phyloP scores from a whole-genome alignment of 768 basidiomycete species.

The Mycena pura region DNA sequence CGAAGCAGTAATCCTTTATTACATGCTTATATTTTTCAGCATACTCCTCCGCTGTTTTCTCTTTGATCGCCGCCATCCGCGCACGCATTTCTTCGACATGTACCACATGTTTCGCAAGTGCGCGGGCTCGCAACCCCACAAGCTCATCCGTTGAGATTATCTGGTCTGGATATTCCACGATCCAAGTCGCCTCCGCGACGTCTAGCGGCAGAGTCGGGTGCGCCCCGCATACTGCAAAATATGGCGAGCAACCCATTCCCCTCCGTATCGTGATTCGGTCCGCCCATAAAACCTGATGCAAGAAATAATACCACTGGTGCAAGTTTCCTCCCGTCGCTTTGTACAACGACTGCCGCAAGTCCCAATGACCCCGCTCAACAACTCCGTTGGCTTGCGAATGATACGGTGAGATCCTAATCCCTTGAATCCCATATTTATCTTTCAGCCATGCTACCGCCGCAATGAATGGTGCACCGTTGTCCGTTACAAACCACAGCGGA shows the following conservation, averaged over 20 bases:
- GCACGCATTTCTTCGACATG: conserved; percentile 26
- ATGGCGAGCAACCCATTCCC: conserved; percentile 28
- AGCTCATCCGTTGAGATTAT: conserved; percentile 25
- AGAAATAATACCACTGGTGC: conserved; percentile 28
- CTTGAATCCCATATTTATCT: conserved; percentile 40
- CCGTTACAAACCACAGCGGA: conserved; percentile 39
- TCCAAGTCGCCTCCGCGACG: conserved; percentile 36
- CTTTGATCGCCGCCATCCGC: conserved; percentile 17
- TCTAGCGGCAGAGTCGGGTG: conserved; percentile 32
- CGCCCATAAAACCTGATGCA: conserved; percentile 31
- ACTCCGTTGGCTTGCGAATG: conserved; percentile 50
- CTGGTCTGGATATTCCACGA: conserved; percentile 23
- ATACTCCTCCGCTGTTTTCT: conserved; percentile 20
- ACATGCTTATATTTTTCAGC: conserved; percentile 24
- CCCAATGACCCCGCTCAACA: conserved; percentile 39
- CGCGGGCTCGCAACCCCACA: conserved; percentile 21
- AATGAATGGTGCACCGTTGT: conserved; percentile 43
- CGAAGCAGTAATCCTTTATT: conserved; percentile 21
- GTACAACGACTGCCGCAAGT: conserved; percentile 32
- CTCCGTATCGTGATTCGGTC: conserved; percentile 23
- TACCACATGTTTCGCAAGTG: conserved; percentile 17
- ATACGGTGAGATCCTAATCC: conserved; percentile 49
- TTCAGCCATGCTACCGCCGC: conserved; percentile 27
- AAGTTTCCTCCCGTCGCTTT: conserved; percentile 28
- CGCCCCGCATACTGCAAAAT: conserved; percentile 29